Percentiles rank a stretch among this genome's conserved stretches.
These are phyloP conservation scores for Trametopsis cervina DNA, from an alignment of 768 basidiomycete species.

Conservation along the genomic window DNA sequence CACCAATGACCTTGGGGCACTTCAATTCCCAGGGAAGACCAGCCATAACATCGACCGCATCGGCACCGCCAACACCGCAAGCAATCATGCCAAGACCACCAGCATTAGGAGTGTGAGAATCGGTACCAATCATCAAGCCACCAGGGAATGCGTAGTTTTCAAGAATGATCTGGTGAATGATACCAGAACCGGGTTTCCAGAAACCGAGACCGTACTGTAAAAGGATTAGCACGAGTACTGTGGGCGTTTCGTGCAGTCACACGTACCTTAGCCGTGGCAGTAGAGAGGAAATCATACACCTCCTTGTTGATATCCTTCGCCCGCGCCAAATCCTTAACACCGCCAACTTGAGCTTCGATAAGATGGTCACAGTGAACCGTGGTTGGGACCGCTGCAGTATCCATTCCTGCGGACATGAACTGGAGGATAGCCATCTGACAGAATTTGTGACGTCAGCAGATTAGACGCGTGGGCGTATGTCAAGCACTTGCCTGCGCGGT, in stretches of 20 bases:
- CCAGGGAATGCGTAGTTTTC: constrained; percentile 99
- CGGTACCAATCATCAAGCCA: constrained; percentile 99
- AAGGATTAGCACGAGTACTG: neutral
- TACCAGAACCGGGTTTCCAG: constrained; percentile 99
- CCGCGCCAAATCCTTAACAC: constrained; percentile 87
- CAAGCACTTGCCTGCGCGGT: constrained; percentile 61
- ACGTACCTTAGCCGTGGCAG: constrained; percentile 83
- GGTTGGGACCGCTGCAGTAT: constrained; percentile 94
- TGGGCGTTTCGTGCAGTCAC: neutral
- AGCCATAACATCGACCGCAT: constrained; percentile 99
- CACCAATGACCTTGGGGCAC: constrained; percentile 98
- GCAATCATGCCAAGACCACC: constrained; percentile 99
- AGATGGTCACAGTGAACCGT: constrained; percentile 99
- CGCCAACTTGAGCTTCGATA: constrained; percentile 95
- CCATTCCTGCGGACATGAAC: constrained; percentile 99
- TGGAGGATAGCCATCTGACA: constrained; percentile 95
- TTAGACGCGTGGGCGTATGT: constrained; percentile 2
- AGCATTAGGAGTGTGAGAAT: constrained; percentile 98
- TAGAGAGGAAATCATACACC: constrained; percentile 98
- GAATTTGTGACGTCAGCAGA: constrained; percentile 22
- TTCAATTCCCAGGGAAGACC: constrained; percentile 98
- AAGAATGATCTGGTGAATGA: constrained; percentile 98
- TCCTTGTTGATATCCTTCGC: constrained; percentile 95
- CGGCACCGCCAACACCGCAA: constrained; percentile 98
- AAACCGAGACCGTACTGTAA: constrained; percentile 93